These are phyloP conservation scores for Russula griseocarnosa DNA, from an alignment of 768 basidiomycete species.

Conservation along the genomic window DNA sequence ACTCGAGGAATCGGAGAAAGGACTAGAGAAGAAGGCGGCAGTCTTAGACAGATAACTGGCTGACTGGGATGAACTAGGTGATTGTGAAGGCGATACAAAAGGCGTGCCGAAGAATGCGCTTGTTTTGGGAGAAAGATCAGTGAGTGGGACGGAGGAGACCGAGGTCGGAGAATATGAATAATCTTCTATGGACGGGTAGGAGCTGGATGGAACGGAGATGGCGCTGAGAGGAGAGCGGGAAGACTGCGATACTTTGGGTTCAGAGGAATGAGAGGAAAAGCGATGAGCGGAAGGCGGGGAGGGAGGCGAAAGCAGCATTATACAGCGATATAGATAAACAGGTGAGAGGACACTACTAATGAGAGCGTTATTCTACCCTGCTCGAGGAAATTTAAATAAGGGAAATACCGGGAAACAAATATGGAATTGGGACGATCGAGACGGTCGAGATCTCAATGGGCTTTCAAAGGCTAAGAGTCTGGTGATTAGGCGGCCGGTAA, in stretches of 20 bases:
- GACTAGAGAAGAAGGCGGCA: slow-evolving; percentile 26
- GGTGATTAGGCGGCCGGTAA: neutral
- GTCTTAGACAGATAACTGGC: slow-evolving; percentile 22
- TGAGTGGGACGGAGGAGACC: slow-evolving; percentile 9
- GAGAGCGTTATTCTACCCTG: neutral
- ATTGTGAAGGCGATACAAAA: slow-evolving; percentile 11
- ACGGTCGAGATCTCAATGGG: neutral
- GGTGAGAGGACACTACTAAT: neutral
- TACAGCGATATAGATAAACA: slow-evolving; percentile 10
- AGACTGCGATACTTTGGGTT: slow-evolving; percentile 5
- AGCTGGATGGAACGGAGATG: slow-evolving; percentile 1
- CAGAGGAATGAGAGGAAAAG: slow-evolving; percentile 15
- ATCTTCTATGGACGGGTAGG: slow-evolving; percentile 9
- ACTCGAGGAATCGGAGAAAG: slow-evolving; percentile 14
- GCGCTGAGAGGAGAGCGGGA: slow-evolving; percentile 13
- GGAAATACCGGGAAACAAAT: neutral
- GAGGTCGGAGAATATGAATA: slow-evolving; percentile 18
- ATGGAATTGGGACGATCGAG: neutral
- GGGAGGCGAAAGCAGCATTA: slow-evolving; percentile 28
- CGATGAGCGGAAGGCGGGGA: slow-evolving; percentile 17
- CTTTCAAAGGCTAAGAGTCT: neutral
- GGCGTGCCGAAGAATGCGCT: slow-evolving; percentile 25
- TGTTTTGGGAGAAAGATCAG: slow-evolving; percentile 23
- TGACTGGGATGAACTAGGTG: slow-evolving; percentile 15
- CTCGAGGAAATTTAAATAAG: neutral